Conservation (phyloP, 106 monocot genomes). For the Posidonia australis region DNA sequence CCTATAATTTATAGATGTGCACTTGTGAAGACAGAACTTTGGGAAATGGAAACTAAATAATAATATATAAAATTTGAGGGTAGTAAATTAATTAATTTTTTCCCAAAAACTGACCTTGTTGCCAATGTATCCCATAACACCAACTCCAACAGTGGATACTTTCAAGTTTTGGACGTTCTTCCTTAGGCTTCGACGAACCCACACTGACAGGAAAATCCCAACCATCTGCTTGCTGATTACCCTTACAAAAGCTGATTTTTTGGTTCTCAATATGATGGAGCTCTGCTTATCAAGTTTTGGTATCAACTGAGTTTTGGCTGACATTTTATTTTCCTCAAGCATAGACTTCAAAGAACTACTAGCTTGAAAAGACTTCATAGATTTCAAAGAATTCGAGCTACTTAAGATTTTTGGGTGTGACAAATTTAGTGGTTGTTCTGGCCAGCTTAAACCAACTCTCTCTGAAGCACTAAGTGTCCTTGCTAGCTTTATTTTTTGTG, state of each 20-base stretch:
- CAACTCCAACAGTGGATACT: conserved; percentile 92
- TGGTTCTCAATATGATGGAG: conserved; percentile 20
- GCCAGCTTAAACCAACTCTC: conserved; percentile 76
- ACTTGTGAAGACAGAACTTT: too few relatives aligned
- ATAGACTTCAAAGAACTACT: conserved; percentile 1
- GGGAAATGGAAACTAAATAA: too few relatives aligned
- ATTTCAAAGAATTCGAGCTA: conserved; percentile 24
- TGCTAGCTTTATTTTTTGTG: conserved; percentile 27
- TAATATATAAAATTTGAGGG: too few relatives aligned
- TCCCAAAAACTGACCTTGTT: conserved; percentile 64
- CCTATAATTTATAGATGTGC: too few relatives aligned
- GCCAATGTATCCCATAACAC: conserved; percentile 93
- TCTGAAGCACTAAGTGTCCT: conserved; percentile 57
- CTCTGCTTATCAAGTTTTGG: conserved; percentile 10
- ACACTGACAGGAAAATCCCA: conserved; percentile 67
- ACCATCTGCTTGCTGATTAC: conserved; percentile 95
- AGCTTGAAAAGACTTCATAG: conserved; percentile 38
- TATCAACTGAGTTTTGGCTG: neutral
- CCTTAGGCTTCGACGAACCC: conserved; percentile 58
- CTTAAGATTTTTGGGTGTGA: conserved; percentile 12
- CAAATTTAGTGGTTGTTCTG: conserved; percentile 71
- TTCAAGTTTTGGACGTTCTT: conserved; percentile 82
- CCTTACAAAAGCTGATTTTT: conserved; percentile 50
- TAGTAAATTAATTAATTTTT: neutral
- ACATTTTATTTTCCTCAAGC: neutral